Base-by-base conservation (phyloP, 139 green algal species). In the Limnomonas spitsbergensis region DNA sequence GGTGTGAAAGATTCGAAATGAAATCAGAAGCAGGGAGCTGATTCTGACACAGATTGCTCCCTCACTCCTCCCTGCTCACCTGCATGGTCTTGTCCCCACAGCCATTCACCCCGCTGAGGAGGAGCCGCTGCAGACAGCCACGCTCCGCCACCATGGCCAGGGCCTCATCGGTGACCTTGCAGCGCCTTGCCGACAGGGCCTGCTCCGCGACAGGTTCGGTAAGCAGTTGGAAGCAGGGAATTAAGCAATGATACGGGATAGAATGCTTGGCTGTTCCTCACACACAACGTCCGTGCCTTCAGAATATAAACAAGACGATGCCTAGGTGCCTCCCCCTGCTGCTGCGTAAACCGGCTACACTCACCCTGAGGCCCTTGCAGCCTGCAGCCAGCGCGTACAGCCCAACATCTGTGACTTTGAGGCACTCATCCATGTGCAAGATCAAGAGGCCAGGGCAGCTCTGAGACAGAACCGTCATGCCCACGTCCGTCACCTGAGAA, bases 171-270 rank as follows among this genome's bases (percentile, higher is more conserved):
- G 69, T 81, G n/a, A 92, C 66, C 29, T 54, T 42, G 80, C 88
- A 91, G 40, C 86, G 74, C 29, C 81, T 70, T 66, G 90, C 72
- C 0, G 83, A 88, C 14, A 90, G 71, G 14, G 66, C 56, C 75
- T 75, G 69, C 34, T 7, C 14, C 20, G 14, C 14, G 20, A 61
- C 47, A 34, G 26, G 24, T 71, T n/a, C n/a, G n/a, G n/a, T n/a
- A n/a, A n/a, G n/a, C n/a, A n/a, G n/a, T n/a, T n/a, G n/a, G n/a
- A n/a, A n/a, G n/a, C n/a, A n/a, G n/a, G n/a, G n/a, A n/a, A n/a
- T n/a, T n/a, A n/a, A n/a, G n/a, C n/a, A n/a, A n/a, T n/a, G n/a
- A n/a, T n/a, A n/a, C n/a, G n/a, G n/a, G n/a, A n/a, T n/a, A n/a
- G n/a, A n/a, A n/a, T n/a, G n/a, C n/a, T n/a, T n/a, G n/a, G n/a